Evolutionary conservation across 1,139 yeast genomes (phyloP).

Genomic region (Nakaseomyces glabratus): DNA sequence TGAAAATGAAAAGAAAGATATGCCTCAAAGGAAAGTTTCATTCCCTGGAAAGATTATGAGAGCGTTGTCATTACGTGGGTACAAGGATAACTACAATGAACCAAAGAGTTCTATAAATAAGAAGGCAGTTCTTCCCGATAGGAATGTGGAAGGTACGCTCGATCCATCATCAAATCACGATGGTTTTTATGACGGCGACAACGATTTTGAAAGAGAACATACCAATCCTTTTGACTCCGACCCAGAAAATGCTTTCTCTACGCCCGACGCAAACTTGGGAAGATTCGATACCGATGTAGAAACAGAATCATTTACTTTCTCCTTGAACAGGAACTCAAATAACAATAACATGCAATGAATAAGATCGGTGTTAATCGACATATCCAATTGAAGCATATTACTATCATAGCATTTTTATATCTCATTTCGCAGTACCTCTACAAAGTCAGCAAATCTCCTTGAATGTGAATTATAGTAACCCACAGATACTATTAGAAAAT

Average conservation of each 20-base stretch:
- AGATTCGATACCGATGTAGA: constrained; percentile 4
- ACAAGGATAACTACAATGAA: constrained; percentile 5
- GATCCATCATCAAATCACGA: constrained; percentile 1
- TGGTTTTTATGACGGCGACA: constrained; percentile 4
- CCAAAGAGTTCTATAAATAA: not conserved
- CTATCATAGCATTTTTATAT: no score
- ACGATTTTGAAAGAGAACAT: constrained; percentile 5
- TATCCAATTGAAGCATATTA: no score
- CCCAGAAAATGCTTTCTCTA: constrained; percentile 1
- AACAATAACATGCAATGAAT: no score
- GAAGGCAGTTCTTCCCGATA: not conserved
- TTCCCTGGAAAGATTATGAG: constrained; percentile 5
- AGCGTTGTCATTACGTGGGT: constrained; percentile 4
- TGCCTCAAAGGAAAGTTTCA: constrained; percentile 1
- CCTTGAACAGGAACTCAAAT: constrained; percentile 6
- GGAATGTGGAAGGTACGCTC: not conserved
- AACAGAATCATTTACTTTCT: constrained; percentile 4
- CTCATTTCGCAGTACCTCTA: no score
- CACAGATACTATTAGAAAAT: no score
- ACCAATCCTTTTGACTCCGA: constrained; percentile 5
- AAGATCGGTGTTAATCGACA: no score
- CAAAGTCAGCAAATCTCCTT: no score
- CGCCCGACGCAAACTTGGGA: constrained; percentile 1
- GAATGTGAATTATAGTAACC: no score
- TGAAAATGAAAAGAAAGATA: not conserved